These are phyloP conservation scores for Helichrysum umbraculigerum DNA, from an alignment of 129 eudicot species.

Conservation along the genomic window DNA sequence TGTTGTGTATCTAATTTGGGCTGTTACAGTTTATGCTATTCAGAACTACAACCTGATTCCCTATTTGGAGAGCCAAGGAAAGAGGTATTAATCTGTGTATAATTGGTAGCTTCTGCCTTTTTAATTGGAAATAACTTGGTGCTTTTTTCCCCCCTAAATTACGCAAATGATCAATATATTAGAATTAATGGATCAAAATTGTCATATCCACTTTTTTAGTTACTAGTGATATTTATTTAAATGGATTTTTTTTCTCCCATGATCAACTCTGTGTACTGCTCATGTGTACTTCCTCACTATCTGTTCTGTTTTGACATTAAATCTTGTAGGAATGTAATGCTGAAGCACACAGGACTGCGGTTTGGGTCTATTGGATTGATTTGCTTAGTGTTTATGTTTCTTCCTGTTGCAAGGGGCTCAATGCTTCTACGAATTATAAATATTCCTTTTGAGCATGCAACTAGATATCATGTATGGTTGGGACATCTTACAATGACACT, in stretches of 20 bases:
- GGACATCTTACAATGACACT: constrained; percentile 86
- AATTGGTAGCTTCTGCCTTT: not conserved
- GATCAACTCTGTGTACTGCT: not conserved
- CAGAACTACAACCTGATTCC: constrained; percentile 38
- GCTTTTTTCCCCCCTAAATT: not conserved
- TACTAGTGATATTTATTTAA: not conserved
- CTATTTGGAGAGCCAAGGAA: constrained; percentile 29
- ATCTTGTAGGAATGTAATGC: constrained; percentile 48
- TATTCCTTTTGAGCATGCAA: constrained; percentile 85
- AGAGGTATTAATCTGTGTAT: constrained; percentile 37
- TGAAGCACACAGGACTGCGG: constrained; percentile 68
- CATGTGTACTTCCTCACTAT: not conserved
- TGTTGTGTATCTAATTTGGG: constrained; percentile 62
- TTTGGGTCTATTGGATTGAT: constrained; percentile 68
- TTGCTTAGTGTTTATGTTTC: constrained; percentile 74
- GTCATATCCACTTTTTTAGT: not conserved
- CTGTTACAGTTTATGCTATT: constrained; percentile 40
- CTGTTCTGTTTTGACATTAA: constrained; percentile 12
- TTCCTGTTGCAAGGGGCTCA: constrained; percentile 85
- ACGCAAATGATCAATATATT: no score
- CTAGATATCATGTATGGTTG: constrained; percentile 87
- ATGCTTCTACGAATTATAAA: constrained; percentile 64
- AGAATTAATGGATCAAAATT: no score
- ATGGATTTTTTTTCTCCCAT: not conserved
- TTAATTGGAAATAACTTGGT: not conserved